Conservation (phyloP, 768 basidiomycete genomes). For the Amanita thiersii region DNA sequence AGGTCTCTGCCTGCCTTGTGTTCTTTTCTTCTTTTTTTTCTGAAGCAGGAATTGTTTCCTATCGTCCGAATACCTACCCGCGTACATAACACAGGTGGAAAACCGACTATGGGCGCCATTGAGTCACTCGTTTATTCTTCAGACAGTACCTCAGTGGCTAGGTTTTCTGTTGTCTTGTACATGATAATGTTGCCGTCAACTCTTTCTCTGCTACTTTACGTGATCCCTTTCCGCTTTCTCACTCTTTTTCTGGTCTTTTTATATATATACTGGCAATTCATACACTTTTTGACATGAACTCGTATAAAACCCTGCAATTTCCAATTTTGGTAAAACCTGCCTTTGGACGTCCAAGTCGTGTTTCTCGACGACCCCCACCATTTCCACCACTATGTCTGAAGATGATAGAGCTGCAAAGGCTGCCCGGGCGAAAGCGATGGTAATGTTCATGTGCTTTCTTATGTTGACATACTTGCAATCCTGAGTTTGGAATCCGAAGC, state of each 20-base stretch:
- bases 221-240: not conserved
- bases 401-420: slow-evolving; percentile 77
- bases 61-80: slow-evolving; percentile 2
- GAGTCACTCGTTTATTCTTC: slow-evolving; percentile 3
- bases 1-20: not conserved
- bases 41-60: not conserved
- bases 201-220: slow-evolving; percentile 5
- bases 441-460: slow-evolving; percentile 23
- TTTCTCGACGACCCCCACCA: not conserved
- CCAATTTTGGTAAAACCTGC: slow-evolving; percentile 15
- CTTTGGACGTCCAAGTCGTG: not conserved
- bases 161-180: not conserved
- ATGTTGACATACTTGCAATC: slow-evolving; percentile 7
- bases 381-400: slow-evolving; percentile 40
- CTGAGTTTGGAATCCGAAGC: slow-evolving; percentile 28
- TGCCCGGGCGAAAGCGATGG: slow-evolving; percentile 79
- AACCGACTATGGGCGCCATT: slow-evolving; percentile 1
- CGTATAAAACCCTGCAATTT: slow-evolving; percentile 8
- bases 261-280: slow-evolving; percentile 4
- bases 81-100: slow-evolving; percentile 1
- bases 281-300: not conserved
- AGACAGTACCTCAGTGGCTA: not conserved
- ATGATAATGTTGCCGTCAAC: not conserved
- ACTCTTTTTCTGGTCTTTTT: not conserved
- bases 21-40: not conserved